Evolutionary conservation across 2,329 filamentous ascomycete genomes (phyloP), one percentile per base, ranked within the genome.

Genomic region (Penicillium sp.): DNA sequence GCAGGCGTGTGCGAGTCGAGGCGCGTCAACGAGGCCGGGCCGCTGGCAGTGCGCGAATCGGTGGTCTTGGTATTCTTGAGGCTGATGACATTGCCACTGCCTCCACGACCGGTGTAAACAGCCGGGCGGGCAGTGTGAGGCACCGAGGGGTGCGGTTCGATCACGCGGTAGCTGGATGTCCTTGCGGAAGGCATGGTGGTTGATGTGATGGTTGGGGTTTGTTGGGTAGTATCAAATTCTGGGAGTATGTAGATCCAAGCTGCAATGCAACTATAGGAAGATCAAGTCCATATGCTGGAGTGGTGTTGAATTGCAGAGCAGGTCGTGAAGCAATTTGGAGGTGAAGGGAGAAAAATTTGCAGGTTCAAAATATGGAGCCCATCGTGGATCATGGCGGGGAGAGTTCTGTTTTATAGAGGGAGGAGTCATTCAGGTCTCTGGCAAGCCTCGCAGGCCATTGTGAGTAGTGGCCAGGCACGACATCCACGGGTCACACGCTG

Each of bases 111-210:
- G 58, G 80, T 78, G 60, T 81, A 77, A 64, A 83, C 73, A 69
- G 82, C 79, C 39, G 77, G 73, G 70, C 82, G 81, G 65, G 73
- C 74, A 55, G 69, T 67, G 57, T 78, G 75, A 56, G 81, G 78
- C 66, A 85, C 78, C 55, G 84, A 83, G 19, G 85, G 85, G 75
- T 87, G 85, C 62, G 85, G 85, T 71, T 88, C 85, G 72, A 83
- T 79, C 70, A 87, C 80, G 68, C 79, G 80, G 79, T 84, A 85
- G 68, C 77, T 73, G 59, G 73, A 69, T 18, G 49, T 51, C 35
- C 49, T 51, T 39, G 50, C 36, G 52, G 69, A 59, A 46, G 77
- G 70, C 72, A 72, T 75, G 58, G 59, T 67, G 53, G 18, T 18
- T 14, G 47, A 18, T 44, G 33, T 50, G 61, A 53, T 53, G 56